phyloP scores from a whole-genome alignment of 768 basidiomycete genomes.

The Dictyophora rubrovolvata region DNA sequence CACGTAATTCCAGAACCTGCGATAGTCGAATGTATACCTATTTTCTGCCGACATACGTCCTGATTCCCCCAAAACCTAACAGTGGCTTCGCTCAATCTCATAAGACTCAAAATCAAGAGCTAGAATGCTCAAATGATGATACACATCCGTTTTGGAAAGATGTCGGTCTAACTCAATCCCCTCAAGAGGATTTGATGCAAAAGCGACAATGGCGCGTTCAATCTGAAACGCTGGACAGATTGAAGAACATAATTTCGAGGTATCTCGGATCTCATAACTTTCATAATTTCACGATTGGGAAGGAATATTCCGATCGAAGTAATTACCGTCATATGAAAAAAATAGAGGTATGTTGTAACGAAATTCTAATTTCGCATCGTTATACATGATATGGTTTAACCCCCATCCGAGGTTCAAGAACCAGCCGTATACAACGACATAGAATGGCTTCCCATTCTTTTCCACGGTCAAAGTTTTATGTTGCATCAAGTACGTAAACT shows the following conservation, averaged over 20 bases:
- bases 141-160: constrained; percentile 58
- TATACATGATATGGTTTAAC: not conserved
- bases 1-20: constrained; percentile 49
- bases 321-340: constrained; percentile 82
- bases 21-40: constrained; percentile 98
- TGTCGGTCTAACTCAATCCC: constrained; percentile 27
- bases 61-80: constrained; percentile 80
- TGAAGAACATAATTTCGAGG: constrained; percentile 47
- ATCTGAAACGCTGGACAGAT: constrained; percentile 38
- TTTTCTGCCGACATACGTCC: constrained; percentile 86
- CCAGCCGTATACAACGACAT: constrained; percentile 85
- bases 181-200: constrained; percentile 50
- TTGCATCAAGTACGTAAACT: constrained; percentile 70
- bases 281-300: constrained; percentile 91
- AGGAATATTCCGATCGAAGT: constrained; percentile 74
- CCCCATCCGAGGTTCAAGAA: constrained; percentile 53
- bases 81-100: constrained; percentile 47
- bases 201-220: constrained; percentile 66
- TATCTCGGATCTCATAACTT: constrained; percentile 93
- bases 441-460: constrained; percentile 89
- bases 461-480: constrained; percentile 99
- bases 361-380: not conserved
- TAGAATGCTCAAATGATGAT: not conserved
- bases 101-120: constrained; percentile 21
- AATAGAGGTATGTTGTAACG: constrained; percentile 47